Base-by-base conservation (phyloP, 2,329 filamentous ascomycete species). In the Ascochyta fabae region DNA sequence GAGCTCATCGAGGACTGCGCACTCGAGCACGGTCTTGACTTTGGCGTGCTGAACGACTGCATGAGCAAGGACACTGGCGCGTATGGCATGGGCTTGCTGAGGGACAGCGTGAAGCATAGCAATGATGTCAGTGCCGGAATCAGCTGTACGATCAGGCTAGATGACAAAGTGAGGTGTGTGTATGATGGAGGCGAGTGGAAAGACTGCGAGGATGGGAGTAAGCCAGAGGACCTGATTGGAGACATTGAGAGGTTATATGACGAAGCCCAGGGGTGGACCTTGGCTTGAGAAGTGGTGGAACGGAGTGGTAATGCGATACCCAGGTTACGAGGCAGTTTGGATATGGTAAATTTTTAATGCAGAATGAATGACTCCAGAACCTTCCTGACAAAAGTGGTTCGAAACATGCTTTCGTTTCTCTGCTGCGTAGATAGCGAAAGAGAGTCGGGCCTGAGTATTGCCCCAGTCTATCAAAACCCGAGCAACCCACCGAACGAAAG, bases 21-120 rank as follows among this genome's bases (percentile, higher is more conserved):
- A 3, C 81, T 96, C 46, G 92, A 98, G 77, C 91, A 96, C 70
- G 92, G 91, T 26, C 87, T 98, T 44, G 88, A 95, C 68, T 92
- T 97, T 72, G 83, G 87, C 24, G 82, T 85, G 61, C 77, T 99
- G 51, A 96, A 98, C 74, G 81, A 88, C 19, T 99, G 95, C 74
- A 88, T 91, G 39, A 88, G 88, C 36, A 82, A 84, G 59, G 88
- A 96, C 56, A 86, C 92, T 64, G 91, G 91, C 27, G 87, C 85
- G 1, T 84, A 87, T 56, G 90, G 88, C 3, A 79, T 91, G 65
- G 80, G 83, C 1, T 77, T 93, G 80, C 77, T 95, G 57, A 81
- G 88, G 53, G 77, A 83, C 41, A 92, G 89, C 71, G 86, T 92
- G 31, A 75, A 84, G 68, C 84, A 86, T 62, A 89, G 82, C 56